Percentiles rank a stretch among this genome's conserved stretches.
Conservation (phyloP, 345 rosid genomes). For the Reutealis trisperma region DNA sequence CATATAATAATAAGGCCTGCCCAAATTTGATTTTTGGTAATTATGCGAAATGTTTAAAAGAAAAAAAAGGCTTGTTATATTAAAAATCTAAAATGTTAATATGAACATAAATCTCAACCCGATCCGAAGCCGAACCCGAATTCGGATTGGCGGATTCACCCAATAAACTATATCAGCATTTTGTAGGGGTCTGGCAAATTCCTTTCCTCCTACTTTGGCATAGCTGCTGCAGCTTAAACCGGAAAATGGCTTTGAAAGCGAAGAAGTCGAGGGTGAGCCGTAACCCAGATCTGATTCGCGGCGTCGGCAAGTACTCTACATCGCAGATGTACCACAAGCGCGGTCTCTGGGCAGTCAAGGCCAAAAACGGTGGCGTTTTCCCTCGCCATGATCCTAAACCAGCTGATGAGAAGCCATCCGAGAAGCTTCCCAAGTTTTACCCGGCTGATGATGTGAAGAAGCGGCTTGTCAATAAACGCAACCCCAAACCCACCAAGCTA, state of each 20-base stretch:
- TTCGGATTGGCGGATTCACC: no score
- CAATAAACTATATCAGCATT: no score
- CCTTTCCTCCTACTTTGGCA: no score
- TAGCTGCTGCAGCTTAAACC: no score
- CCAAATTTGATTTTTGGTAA: no score
- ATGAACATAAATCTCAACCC: no score
- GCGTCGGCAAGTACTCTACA: constrained; percentile 57
- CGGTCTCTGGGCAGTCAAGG: constrained; percentile 75
- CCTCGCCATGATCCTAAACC: constrained; percentile 70
- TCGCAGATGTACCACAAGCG: constrained; percentile 66
- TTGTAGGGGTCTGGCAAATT: no score
- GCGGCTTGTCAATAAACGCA: constrained; percentile 66
- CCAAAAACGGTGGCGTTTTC: constrained; percentile 74
- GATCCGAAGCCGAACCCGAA: no score
- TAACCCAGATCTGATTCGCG: constrained; percentile 57
- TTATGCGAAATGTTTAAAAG: no score
- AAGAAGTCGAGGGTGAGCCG: constrained; percentile 28
- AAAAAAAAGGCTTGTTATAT: no score
- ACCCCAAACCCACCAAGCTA: constrained; percentile 64
- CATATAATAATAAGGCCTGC: no score
- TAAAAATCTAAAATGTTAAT: no score
- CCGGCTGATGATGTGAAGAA: constrained; percentile 85
- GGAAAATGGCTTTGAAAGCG: constrained; percentile 49
- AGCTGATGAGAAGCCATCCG: constrained; percentile 32
- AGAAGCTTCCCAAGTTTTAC: constrained; percentile 56